Base-by-base conservation (phyloP, 257 asterid species). In the Lavandula angustifolia region DNA sequence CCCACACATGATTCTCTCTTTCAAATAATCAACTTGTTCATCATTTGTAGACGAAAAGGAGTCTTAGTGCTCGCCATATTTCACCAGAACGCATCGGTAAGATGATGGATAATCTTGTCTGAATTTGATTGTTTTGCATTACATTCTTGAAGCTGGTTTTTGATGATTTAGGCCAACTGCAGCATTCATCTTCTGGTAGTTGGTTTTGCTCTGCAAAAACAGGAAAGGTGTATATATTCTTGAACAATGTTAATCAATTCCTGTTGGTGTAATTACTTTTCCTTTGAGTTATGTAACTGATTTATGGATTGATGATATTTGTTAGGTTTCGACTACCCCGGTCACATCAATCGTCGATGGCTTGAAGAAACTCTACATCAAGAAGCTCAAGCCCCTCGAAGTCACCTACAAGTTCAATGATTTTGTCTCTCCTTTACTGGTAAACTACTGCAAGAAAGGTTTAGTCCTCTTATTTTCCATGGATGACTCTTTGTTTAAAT, bases 351-450 rank as follows among this genome's bases (percentile, higher is more conserved):
- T 88, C 32, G 68, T 79, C 64, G 95, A 88, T 74, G 96, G 96
- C 43, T 68, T 88, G 82, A 88, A 86, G 81, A 86, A 77, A 73
- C 67, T 88, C 62, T 88, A 88, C 62, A 42, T 76, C 58, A 81
- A 86, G 68, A 88, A 84, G 70, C 82, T 88, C 68, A 86, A 82
- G 82, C 96, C 96, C 52, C 66, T 88, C n/a, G 96, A 88, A 74
- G 80, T 70, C 14, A 79, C 92, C 17, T 86, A 88, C 70, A 85
- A 65, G 64, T 86, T 88, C 64, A 82, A 80, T 65, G 92, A 88
- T 41, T 88, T 86, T 69, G 95, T 80, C 48, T 80, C 96, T 6
- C 96, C 96, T n/a, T 41, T 75, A 53, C 74, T 86, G 88, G 96
- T 88, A 59, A 72, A 79, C 55, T 32, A 44, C 16, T 44, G 48